These are phyloP conservation scores for Diaporthe longicolla DNA, from an alignment of 2,329 filamentous ascomycete genomes.

Conservation along the genomic window DNA sequence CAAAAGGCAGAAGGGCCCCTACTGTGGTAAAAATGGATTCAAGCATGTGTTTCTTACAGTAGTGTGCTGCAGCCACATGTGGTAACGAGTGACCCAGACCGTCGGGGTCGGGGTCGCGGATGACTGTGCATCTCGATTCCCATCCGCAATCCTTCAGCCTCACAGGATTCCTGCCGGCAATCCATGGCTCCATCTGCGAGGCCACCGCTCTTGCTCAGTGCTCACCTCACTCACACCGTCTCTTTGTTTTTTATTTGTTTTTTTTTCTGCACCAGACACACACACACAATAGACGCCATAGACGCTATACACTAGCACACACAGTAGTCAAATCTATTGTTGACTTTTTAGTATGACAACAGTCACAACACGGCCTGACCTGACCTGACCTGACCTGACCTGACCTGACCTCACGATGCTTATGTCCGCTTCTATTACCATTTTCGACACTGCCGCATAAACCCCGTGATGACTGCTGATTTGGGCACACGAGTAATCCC, in stretches of 20 bases:
- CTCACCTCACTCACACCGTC: conserved; percentile 31
- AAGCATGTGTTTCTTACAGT: conserved; percentile 28
- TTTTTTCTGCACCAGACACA: background rate
- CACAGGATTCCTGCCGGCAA: conserved; percentile 32
- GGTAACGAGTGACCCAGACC: conserved; percentile 10
- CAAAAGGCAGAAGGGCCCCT: background rate
- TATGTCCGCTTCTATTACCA: conserved; percentile 25
- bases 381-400: background rate
- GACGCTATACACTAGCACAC: too few species aligned
- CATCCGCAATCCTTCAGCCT: conserved; percentile 29
- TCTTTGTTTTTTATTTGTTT: background rate
- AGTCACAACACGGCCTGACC: background rate
- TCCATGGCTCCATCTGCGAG: conserved; percentile 29
- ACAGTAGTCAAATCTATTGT: conserved; percentile 2
- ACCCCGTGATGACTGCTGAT: conserved; percentile 27
- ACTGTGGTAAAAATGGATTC: conserved; percentile 18
- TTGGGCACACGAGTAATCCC: background rate
- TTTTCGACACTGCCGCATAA: conserved; percentile 19
- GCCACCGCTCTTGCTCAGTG: background rate
- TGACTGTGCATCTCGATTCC: conserved; percentile 35
- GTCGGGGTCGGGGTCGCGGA: conserved; percentile 21
- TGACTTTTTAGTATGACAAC: background rate
- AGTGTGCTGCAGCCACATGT: conserved; percentile 6
- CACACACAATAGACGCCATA: background rate
- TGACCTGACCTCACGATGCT: too few species aligned